phyloP scores from a whole-genome alignment of 345 rosid species.

The Lepidium aucheri region DNA sequence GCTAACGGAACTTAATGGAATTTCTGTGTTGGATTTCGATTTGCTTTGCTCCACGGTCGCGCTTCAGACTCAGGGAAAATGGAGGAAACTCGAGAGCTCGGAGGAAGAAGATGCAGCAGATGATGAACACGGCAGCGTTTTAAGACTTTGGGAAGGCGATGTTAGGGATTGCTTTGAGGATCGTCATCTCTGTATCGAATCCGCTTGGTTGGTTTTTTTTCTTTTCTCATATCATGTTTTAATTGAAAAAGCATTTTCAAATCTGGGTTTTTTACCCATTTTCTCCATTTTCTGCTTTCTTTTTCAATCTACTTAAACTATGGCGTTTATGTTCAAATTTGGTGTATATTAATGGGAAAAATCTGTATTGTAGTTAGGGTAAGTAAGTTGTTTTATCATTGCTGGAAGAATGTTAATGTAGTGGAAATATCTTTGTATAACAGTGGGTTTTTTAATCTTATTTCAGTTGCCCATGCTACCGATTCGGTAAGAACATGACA shows the following conservation, averaged over 20 bases:
- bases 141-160: constrained; percentile 95
- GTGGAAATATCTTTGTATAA: constrained; percentile 1
- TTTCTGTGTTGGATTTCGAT: constrained; percentile 80
- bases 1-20: constrained; percentile 44
- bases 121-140: constrained; percentile 58
- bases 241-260: neutral
- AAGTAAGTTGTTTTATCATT: neutral
- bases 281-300: neutral
- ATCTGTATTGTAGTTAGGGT: neutral
- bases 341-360: neutral
- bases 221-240: neutral
- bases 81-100: constrained; percentile 40
- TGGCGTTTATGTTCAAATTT: neutral
- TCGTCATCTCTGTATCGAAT: constrained; percentile 68
- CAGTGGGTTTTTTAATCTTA: neutral
- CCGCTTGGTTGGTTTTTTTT: constrained; percentile 50
- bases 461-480: constrained; percentile 86
- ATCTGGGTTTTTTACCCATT: neutral
- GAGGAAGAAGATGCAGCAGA: constrained; percentile 23
- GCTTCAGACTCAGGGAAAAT: constrained; percentile 78
- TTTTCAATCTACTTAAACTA: neutral
- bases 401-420: constrained; percentile 1
- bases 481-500: constrained; percentile 87
- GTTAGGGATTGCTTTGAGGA: constrained; percentile 72
- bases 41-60: constrained; percentile 87